These are phyloP conservation scores for Whalleya microplaca DNA, from an alignment of 2,329 filamentous ascomycete genomes.

Conservation along the genomic window DNA sequence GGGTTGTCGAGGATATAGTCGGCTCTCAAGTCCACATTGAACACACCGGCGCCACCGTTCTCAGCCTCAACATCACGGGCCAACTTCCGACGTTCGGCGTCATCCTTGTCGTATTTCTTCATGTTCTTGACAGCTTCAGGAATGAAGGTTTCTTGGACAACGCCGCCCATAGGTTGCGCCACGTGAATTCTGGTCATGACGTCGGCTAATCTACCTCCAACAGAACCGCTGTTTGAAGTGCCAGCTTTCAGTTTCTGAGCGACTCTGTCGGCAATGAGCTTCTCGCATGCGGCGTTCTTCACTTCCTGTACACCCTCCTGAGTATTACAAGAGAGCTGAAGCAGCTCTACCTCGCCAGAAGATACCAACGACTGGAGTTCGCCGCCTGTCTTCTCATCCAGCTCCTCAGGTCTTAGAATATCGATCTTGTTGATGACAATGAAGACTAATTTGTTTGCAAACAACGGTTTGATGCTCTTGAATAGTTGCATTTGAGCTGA, in stretches of 20 bases:
- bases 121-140: constrained; percentile 79
- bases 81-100: constrained; percentile 80
- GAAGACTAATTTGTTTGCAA: constrained; percentile 96
- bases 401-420: constrained; percentile 82
- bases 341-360: constrained; percentile 85
- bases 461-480: constrained; percentile 94
- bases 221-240: constrained; percentile 73
- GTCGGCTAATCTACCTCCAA: constrained; percentile 83
- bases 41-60: constrained; percentile 93
- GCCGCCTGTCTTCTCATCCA: constrained; percentile 77
- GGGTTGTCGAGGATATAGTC: constrained; percentile 86
- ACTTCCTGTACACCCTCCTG: constrained; percentile 92
- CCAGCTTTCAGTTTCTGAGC: constrained; percentile 95
- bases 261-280: constrained; percentile 88
- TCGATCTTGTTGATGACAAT: constrained; percentile 99
- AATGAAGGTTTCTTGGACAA: constrained; percentile 80
- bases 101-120: constrained; percentile 88
- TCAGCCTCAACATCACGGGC: constrained; percentile 89
- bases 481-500: constrained; percentile 92
- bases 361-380: constrained; percentile 81
- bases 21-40: constrained; percentile 88
- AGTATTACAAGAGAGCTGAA: constrained; percentile 93
- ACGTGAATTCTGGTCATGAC: constrained; percentile 96
- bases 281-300: constrained; percentile 93
- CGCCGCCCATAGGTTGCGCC: constrained; percentile 85